Percentiles rank a stretch among this genome's conserved stretches.
Conservation (phyloP, 169 alveolate species). For the Sarcocystis neurona region DNA sequence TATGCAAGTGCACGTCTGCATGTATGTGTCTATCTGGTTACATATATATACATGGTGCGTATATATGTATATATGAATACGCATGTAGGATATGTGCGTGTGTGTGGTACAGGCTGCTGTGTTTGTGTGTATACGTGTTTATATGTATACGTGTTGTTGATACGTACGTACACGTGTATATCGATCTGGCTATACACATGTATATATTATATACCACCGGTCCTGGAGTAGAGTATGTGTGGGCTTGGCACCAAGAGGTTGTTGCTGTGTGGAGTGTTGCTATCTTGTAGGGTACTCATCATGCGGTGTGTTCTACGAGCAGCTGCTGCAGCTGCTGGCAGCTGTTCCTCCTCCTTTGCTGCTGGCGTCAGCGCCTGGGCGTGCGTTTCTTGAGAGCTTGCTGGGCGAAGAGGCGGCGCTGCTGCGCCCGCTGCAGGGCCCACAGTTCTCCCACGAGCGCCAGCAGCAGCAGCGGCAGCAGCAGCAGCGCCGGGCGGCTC, state of each 20-base stretch:
- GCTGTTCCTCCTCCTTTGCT: not conserved
- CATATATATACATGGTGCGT: too few relatives aligned
- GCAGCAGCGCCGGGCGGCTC: too few relatives aligned
- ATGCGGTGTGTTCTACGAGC: constrained; percentile 6
- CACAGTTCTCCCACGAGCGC: too few relatives aligned
- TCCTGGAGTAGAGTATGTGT: not conserved
- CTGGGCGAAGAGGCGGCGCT: too few relatives aligned
- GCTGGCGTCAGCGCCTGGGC: not conserved
- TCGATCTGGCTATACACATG: not conserved
- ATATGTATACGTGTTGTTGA: too few relatives aligned
- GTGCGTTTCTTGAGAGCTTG: not conserved
- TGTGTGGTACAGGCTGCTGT: too few relatives aligned
- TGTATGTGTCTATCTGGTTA: not conserved
- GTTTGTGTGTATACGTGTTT: too few relatives aligned
- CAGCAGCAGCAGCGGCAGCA: too few relatives aligned
- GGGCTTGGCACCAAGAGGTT: not conserved
- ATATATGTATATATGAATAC: too few relatives aligned
- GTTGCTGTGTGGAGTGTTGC: not conserved
- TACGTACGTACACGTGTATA: too few relatives aligned
- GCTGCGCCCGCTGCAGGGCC: too few relatives aligned
- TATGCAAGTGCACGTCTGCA: not conserved
- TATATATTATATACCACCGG: not conserved
- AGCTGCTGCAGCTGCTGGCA: not conserved
- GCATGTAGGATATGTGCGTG: too few relatives aligned
- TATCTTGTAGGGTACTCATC: not conserved